These are phyloP conservation scores for Lotus japonicus DNA, from an alignment of 306 rosid species.

Conservation along the genomic window DNA sequence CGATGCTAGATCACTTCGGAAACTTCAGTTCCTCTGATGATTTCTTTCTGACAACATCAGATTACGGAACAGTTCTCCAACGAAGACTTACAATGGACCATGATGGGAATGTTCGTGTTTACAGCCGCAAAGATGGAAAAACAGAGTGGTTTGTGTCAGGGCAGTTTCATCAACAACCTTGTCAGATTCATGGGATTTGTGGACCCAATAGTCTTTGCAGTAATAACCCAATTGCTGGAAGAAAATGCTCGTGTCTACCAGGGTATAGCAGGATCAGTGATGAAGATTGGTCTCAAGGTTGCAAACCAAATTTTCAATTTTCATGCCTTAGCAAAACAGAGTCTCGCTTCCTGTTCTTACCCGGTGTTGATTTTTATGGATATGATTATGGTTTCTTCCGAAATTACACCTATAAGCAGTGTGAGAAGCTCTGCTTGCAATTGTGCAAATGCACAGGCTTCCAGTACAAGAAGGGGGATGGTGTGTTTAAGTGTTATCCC, in stretches of 20 bases:
- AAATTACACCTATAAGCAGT: not conserved
- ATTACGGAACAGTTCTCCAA: not conserved
- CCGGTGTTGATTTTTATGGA: slow-evolving; percentile 7
- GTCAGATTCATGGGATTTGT: slow-evolving; percentile 8
- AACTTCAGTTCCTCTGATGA: not conserved
- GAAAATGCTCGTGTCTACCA: slow-evolving; percentile 11
- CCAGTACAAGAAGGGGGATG: not conserved
- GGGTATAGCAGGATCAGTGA: not conserved
- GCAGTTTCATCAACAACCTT: not conserved
- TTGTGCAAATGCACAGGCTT: not conserved
- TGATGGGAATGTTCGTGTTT: slow-evolving; percentile 15
- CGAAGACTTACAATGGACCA: not conserved
- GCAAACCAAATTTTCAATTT: slow-evolving; percentile 6
- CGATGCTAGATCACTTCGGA: not conserved
- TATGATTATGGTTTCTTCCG: not conserved
- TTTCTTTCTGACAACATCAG: not conserved
- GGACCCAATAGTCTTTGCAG: slow-evolving; percentile 14
- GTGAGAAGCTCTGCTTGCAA: not conserved
- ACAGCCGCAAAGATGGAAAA: not conserved
- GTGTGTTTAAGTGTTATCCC: not conserved
- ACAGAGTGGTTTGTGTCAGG: not conserved
- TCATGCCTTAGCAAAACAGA: not conserved
- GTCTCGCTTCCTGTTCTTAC: not conserved
- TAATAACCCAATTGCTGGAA: not conserved
- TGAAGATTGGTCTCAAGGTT: not conserved